These are phyloP conservation scores for Extremus antarcticus DNA, from an alignment of 495 filamentous ascomycete species.

Conservation along the genomic window DNA sequence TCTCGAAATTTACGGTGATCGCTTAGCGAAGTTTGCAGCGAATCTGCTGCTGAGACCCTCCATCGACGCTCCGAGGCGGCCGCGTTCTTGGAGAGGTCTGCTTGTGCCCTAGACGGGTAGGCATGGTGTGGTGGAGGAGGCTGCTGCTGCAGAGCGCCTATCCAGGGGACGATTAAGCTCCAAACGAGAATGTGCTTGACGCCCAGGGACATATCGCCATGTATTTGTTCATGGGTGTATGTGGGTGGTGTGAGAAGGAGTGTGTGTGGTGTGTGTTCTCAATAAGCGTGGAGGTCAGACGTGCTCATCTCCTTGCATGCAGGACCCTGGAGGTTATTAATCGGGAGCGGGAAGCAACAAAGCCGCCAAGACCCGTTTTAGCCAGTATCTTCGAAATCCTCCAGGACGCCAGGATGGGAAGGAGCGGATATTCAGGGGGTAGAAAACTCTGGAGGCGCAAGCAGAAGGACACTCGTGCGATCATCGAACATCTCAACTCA, in stretches of 20 bases:
- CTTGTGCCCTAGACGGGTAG: constrained; percentile 10
- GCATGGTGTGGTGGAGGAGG: constrained; percentile 14
- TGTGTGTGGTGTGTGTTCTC: not conserved
- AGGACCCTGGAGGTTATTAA: no score
- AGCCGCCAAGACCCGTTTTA: no score
- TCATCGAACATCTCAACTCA: no score
- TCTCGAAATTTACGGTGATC: constrained; percentile 8
- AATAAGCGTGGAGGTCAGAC: not conserved
- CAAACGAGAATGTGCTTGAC: constrained; percentile 13
- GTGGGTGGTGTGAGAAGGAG: not conserved
- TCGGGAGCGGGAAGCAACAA: no score
- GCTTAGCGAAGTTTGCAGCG: constrained; percentile 27
- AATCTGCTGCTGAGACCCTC: constrained; percentile 19
- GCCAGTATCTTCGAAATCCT: no score
- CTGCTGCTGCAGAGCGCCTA: constrained; percentile 33
- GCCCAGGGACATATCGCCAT: constrained; percentile 16
- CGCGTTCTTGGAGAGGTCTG: constrained; percentile 22
- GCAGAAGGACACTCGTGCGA: no score
- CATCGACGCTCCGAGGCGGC: constrained; percentile 4
- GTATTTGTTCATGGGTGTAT: not conserved
- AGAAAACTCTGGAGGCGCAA: no score
- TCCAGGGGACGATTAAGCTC: constrained; percentile 22
- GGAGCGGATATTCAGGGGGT: no score
- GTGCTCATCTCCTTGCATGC: no score
- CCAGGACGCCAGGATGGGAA: no score